These are phyloP conservation scores for bread wheat (Triticum aestivum) DNA, from an alignment of 176 grass and related monocot species.

Conservation along the genomic window DNA sequence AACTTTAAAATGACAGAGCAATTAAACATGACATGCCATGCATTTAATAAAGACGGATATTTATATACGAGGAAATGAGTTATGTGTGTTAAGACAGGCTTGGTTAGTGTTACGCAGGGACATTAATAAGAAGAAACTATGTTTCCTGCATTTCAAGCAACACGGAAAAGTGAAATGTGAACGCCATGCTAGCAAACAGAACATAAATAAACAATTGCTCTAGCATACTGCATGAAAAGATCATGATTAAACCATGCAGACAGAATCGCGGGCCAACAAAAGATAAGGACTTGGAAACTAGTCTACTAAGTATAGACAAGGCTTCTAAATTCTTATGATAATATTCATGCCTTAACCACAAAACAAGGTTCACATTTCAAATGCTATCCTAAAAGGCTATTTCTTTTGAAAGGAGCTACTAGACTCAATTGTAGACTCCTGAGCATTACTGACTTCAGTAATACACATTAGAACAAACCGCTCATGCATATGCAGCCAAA, in stretches of 20 bases:
- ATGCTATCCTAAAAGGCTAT: not conserved
- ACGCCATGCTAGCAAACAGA: not conserved
- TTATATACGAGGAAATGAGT: constrained; percentile 4
- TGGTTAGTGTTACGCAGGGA: constrained; percentile 6
- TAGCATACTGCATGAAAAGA: not conserved
- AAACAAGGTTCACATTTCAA: constrained; percentile 15
- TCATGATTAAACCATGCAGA: not conserved
- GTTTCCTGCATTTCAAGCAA: not conserved
- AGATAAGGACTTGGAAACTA: not conserved
- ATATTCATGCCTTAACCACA: constrained; percentile 13
- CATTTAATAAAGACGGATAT: not conserved
- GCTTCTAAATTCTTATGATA: constrained; percentile 9
- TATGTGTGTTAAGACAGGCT: not conserved
- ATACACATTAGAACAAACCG: not conserved
- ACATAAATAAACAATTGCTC: constrained; percentile 1
- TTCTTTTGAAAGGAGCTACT: not conserved
- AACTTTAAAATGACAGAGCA: not conserved
- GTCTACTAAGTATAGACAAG: constrained; percentile 16
- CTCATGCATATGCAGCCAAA: not conserved
- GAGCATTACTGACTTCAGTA: not conserved
- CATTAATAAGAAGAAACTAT: constrained; percentile 12
- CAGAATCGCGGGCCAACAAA: not conserved
- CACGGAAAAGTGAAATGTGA: not conserved
- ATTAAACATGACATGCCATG: not conserved
- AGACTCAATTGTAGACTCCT: not conserved